phyloP scores from a whole-genome alignment of 108 stramenopile genomes.

The Pseudonitzschia multiseries region DNA sequence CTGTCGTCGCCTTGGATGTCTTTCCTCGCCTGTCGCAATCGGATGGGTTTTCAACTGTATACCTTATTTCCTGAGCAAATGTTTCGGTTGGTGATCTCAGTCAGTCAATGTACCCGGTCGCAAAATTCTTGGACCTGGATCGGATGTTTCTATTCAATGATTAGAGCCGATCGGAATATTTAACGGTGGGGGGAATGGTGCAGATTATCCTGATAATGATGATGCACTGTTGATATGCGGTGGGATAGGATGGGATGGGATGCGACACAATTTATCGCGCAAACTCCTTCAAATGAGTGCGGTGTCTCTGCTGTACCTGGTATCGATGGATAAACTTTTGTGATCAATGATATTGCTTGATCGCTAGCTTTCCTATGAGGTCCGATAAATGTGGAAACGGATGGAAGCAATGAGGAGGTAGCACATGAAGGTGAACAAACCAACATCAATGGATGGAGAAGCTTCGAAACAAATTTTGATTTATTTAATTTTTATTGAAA shows the following conservation, averaged over 20 bases:
- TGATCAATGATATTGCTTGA: neutral
- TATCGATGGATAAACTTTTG: neutral
- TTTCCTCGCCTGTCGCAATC: neutral
- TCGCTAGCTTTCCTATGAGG: neutral
- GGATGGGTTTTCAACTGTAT: conserved; percentile 2
- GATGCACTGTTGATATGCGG: neutral
- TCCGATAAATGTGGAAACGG: conserved; percentile 3
- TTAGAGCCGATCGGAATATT: neutral
- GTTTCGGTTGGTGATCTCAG: neutral
- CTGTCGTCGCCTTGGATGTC: neutral
- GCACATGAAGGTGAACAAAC: neutral
- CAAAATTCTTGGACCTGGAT: neutral
- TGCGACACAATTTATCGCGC: neutral
- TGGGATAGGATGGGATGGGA: neutral
- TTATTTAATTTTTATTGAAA: conserved; percentile 1
- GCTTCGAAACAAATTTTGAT: neutral
- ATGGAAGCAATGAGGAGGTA: neutral
- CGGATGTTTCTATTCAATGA: neutral
- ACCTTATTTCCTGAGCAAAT: neutral
- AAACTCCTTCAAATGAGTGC: neutral
- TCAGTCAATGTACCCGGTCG: neutral
- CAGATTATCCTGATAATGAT: too few relatives aligned
- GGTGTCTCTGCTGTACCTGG: neutral
- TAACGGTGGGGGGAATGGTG: neutral
- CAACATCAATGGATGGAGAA: neutral